These are phyloP conservation scores for Candida smagusa DNA, from an alignment of 1,139 yeast species.

Conservation along the genomic window DNA sequence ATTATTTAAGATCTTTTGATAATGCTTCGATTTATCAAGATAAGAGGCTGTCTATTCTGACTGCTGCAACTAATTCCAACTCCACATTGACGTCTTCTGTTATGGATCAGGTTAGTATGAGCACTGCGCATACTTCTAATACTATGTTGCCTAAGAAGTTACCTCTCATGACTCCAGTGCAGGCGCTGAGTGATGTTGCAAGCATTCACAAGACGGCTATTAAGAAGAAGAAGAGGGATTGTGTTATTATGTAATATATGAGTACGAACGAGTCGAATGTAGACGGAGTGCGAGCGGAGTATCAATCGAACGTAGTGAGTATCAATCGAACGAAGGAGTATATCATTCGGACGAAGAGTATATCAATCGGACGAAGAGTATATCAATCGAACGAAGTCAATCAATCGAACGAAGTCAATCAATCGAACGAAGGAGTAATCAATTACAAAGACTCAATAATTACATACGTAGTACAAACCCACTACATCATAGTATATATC, in stretches of 20 bases:
- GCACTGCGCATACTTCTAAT: conserved; percentile 6
- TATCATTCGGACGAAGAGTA: no score
- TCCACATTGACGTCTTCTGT: conserved; percentile 6
- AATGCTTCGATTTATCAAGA: conserved; percentile 5
- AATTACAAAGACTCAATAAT: no score
- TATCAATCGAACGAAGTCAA: no score
- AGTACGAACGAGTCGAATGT: conserved; percentile 2
- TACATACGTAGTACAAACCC: no score
- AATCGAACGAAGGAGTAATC: no score
- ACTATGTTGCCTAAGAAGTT: conserved; percentile 5
- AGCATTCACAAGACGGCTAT: conserved; percentile 15
- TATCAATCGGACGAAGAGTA: no score
- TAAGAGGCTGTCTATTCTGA: conserved; percentile 15
- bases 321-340: no score
- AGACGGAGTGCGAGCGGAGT: background rate
- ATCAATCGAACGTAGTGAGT: background rate
- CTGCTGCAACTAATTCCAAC: conserved; percentile 13
- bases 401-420: no score
- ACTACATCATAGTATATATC: no score
- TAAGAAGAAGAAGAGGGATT: conserved; percentile 32
- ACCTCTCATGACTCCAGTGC: conserved; percentile 5
- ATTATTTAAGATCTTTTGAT: conserved; percentile 1
- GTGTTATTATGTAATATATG: conserved; percentile 26
- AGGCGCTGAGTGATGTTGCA: background rate
- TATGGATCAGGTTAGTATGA: conserved; percentile 4